Evolutionary conservation across 148 eudicot genomes (phyloP), one percentile per base, ranked within the genome.

Genomic region (Nepenthes gracilis): DNA sequence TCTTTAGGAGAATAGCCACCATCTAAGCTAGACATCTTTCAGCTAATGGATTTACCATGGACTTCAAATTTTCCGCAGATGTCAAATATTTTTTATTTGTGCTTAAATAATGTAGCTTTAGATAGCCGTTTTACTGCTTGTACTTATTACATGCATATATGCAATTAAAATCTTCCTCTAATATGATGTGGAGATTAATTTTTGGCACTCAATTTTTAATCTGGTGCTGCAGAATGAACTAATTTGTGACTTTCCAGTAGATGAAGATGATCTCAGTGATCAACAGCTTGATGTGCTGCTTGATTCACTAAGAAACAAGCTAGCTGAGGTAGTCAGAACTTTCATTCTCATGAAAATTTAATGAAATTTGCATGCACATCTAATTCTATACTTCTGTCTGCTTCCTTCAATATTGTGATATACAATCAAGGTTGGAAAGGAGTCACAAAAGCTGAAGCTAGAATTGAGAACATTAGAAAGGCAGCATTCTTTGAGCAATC

Each of bases 361-460:
- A 14, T 52, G 55, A 13, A 11, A 23, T 23, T 23, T 52, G 23
- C 55, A 52, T 11, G 14, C 55, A 11, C 12, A 9, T 52, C 5
- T 52, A 4, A 10, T 4, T 10, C 1, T 33, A 54, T 54, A 23
- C 54, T 56, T 57, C 9, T 40, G 0, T 58, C 53, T 23, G 15
- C 12, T 49, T 49, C 15, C n/a, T 11, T 49, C 10, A 49, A 9
- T 57, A 12, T 12, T 15, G 15, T 35, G 4, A 47, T 23, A 6
- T 11, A 9, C 35, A 53, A 43, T 12, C 40, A 62, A 82, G 87
- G 88, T 81, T 66, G 82, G 77, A 69, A 82, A 84, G 67, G 85
- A 86, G 79, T 77, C 75, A 47, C 74, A 82, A 65, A 80, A 78
- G 64, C 74, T 81, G 75, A 73, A 62, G 59, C 75, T 60, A 74